Evolutionary conservation across 2,329 filamentous ascomycete genomes (phyloP), one percentile per base, ranked within the genome.

Genomic region (Colletotrichum sp.): DNA sequence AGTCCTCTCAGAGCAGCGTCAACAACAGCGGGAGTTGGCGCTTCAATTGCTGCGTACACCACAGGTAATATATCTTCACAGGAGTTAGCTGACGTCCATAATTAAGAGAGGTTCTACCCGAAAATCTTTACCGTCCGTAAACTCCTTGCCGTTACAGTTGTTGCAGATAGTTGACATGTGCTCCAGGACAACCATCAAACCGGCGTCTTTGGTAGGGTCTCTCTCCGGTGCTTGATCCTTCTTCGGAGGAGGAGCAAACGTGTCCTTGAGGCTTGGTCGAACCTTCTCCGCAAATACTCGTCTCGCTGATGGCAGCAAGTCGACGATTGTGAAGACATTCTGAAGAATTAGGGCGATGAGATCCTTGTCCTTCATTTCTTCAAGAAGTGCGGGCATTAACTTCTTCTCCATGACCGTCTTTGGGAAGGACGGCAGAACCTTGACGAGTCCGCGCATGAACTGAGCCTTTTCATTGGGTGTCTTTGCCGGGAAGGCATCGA

Each of bases 341-440:
- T 97, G 95, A 24, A 99, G 86, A 44, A 99, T 95, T 57, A 96
- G 87, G 0, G 96, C 93, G 7, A 98, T 87, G 1, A 99, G 89
- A 59, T 98, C 96, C 67, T 92, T 93, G 81, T 99, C 97, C 82
- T 99, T 99, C 83, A 96, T 92, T 85, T 99, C 96, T 71, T 99
- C 97, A 4, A 99, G 86, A 62, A 99, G 85, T 1, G 95, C 96
- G 1, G 95, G 96, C 4, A 99, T 87, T 9, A 99, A 90, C 84
- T 99, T 99, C 87, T 96, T 98, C 82, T 98, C 97, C 83, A 99
- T 92, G 3, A 99, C 96, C 0, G 95, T 95, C 77, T 95, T 95
- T 4, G 97, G 97, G 81, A 99, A 99, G 39, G 97, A 97, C 0
- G 95, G 94, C 72, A 99, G 86, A 13, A 99, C 96, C 69, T 95